phyloP scores from a whole-genome alignment of 768 basidiomycete genomes.

The Rhodotorula kratochvilovae region DNA sequence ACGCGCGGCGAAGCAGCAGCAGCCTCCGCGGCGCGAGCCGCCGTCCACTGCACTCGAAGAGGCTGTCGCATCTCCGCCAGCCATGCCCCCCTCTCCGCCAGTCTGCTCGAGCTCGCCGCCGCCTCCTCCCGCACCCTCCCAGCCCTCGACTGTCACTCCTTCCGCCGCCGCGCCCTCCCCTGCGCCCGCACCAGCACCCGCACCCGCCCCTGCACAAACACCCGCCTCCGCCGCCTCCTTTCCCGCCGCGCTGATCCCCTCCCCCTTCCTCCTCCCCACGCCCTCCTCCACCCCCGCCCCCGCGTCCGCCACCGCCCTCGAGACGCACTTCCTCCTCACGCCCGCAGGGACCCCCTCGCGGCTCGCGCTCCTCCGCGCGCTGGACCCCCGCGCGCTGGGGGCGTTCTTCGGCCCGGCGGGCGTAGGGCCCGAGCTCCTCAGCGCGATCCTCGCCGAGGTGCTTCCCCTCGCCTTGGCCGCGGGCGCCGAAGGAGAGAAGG shows the following conservation, averaged over 20 bases:
- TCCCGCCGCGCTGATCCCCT: background rate
- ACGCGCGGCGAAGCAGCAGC: background rate
- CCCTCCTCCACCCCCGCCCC: background rate
- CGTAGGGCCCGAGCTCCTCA: slow-evolving; percentile 17
- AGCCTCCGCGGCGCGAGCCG: background rate
- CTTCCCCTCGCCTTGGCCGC: background rate
- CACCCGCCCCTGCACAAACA: background rate
- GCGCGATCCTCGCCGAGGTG: slow-evolving; percentile 5
- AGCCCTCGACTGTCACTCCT: background rate
- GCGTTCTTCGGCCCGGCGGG: background rate
- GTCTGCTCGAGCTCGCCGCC: background rate
- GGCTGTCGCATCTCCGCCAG: background rate
- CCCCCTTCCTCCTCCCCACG: background rate
- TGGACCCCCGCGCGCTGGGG: background rate
- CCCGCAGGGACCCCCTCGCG: background rate
- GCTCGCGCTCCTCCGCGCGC: slow-evolving; percentile 9
- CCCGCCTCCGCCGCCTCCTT: background rate
- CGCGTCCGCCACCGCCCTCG: slow-evolving; percentile 1
- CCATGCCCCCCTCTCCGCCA: background rate
- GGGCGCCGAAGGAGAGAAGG: background rate
- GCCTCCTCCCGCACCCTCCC: background rate
- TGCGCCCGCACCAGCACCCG: background rate
- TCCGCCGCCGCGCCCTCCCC: background rate
- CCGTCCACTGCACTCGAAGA: background rate
- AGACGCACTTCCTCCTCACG: slow-evolving; percentile 10